These are phyloP conservation scores for Teratosphaeria zuluensis DNA, from an alignment of 2,329 filamentous ascomycete genomes.

Conservation along the genomic window DNA sequence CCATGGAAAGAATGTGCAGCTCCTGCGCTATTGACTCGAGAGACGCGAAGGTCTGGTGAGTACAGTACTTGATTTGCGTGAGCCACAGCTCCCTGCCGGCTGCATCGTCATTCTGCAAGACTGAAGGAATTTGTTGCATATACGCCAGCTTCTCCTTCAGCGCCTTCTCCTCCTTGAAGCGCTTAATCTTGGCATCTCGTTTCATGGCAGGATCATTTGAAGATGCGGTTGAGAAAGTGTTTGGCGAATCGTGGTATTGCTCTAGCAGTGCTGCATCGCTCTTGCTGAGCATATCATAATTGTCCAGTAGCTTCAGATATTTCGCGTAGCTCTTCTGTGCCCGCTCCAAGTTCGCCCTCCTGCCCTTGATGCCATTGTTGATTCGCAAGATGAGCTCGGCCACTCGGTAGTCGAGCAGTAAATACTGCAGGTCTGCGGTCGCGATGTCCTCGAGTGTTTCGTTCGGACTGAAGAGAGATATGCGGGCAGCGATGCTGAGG, in stretches of 20 bases:
- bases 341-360: slow-evolving; percentile 52
- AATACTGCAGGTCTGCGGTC: slow-evolving; percentile 73
- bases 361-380: slow-evolving; percentile 43
- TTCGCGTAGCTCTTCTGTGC: slow-evolving; percentile 65
- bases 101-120: slow-evolving; percentile 69
- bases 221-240: slow-evolving; percentile 62
- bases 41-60: slow-evolving; percentile 73
- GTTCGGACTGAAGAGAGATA: slow-evolving; percentile 83
- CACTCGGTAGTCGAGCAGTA: slow-evolving; percentile 66
- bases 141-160: slow-evolving; percentile 74
- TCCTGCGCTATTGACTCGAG: slow-evolving; percentile 85
- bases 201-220: slow-evolving; percentile 57
- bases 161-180: slow-evolving; percentile 77
- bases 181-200: slow-evolving; percentile 74
- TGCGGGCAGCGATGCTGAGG: slow-evolving; percentile 54
- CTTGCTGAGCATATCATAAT: slow-evolving; percentile 61
- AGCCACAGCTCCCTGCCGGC: slow-evolving; percentile 70
- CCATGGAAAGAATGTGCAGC: slow-evolving; percentile 67
- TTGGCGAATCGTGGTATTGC: slow-evolving; percentile 60
- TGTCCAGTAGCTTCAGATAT: slow-evolving; percentile 67
- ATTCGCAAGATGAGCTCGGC: slow-evolving; percentile 70
- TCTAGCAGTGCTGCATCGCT: slow-evolving; percentile 61
- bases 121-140: slow-evolving; percentile 48
- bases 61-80: slow-evolving; percentile 60
- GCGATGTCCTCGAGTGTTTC: slow-evolving; percentile 79